A percentile compares a stretch with the other conserved stretches of the same genome.
These are phyloP conservation scores for Coccinonectria pachysandricola DNA, from an alignment of 2,329 filamentous ascomycete genomes.

Conservation along the genomic window DNA sequence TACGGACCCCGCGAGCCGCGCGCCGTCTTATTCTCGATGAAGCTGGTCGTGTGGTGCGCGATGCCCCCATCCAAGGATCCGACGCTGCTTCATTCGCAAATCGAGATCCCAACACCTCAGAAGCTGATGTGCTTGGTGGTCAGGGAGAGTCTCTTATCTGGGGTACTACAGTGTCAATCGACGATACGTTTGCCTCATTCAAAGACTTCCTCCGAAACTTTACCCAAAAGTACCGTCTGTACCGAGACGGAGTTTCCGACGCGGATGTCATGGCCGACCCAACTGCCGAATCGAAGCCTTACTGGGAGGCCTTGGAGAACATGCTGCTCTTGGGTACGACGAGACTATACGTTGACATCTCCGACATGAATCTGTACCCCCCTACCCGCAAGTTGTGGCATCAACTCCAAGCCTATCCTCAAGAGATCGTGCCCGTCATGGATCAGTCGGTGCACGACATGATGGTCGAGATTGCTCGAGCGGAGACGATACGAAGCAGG, in stretches of 20 bases:
- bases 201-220: constrained; percentile 91
- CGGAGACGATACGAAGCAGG: constrained; percentile 63
- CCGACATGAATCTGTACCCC: constrained; percentile 85
- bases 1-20: constrained; percentile 41
- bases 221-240: constrained; percentile 87
- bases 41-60: constrained; percentile 45
- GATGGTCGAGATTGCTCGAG: constrained; percentile 80
- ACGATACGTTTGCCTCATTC: constrained; percentile 77
- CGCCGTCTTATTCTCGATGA: constrained; percentile 51
- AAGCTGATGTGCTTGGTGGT: constrained; percentile 79
- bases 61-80: constrained; percentile 40
- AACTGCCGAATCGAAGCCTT: constrained; percentile 68
- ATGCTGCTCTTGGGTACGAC: constrained; percentile 83
- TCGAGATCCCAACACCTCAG: constrained; percentile 73
- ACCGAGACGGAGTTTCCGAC: constrained; percentile 72
- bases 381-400: constrained; percentile 91
- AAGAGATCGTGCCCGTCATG: constrained; percentile 94
- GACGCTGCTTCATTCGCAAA: constrained; percentile 53
- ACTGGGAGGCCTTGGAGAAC: constrained; percentile 74
- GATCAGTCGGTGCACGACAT: constrained; percentile 89
- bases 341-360: constrained; percentile 77
- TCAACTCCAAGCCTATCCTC: constrained; percentile 86
- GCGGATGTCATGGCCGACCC: constrained; percentile 61
- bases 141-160: constrained; percentile 77
- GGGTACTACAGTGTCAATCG: constrained; percentile 93